Evolutionary conservation across 805 yeast species (phyloP).

Genomic region (Cyberlindnera euphorbiae): DNA sequence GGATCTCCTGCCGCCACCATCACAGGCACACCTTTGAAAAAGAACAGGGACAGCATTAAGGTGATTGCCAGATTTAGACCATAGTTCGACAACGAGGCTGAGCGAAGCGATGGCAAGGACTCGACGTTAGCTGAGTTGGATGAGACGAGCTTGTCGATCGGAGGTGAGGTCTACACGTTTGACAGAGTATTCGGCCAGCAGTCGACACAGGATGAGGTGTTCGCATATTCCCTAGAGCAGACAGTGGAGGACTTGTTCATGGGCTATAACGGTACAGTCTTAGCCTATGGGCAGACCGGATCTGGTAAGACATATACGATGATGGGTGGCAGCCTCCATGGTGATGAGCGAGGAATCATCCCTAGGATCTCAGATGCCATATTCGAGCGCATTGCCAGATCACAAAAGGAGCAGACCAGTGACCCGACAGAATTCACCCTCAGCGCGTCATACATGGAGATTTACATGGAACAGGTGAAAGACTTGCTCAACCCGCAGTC

Average conservation of each 20-base stretch:
- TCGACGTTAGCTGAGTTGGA: constrained; percentile 6
- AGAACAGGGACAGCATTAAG: constrained; percentile 38
- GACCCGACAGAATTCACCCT: constrained; percentile 50
- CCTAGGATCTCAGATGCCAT: constrained; percentile 68
- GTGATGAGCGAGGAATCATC: constrained; percentile 47
- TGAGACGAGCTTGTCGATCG: constrained; percentile 10
- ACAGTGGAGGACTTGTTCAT: constrained; percentile 65
- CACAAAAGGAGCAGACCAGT: constrained; percentile 24
- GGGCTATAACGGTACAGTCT: constrained; percentile 75
- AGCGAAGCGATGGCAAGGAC: constrained; percentile 3
- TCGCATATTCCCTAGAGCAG: constrained; percentile 51
- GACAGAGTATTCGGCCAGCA: constrained; percentile 57
- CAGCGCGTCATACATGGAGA: constrained; percentile 74
- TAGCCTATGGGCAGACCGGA: constrained; percentile 79
- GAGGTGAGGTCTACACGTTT: constrained; percentile 42
- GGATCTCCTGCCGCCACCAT: constrained; percentile 3
- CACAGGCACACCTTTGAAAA: constrained; percentile 1
- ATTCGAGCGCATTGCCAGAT: constrained; percentile 46
- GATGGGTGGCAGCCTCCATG: constrained; percentile 51
- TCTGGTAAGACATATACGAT: constrained; percentile 74
- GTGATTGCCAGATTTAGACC: constrained; percentile 77
- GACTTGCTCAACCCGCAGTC: constrained; percentile 54
- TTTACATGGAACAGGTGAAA: constrained; percentile 69
- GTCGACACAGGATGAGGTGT: constrained; percentile 53
- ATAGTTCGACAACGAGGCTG: constrained; percentile 32